Evolutionary conservation across 352 stramenopile species (phyloP).

Genomic region (Globisporangium paddicum): DNA sequence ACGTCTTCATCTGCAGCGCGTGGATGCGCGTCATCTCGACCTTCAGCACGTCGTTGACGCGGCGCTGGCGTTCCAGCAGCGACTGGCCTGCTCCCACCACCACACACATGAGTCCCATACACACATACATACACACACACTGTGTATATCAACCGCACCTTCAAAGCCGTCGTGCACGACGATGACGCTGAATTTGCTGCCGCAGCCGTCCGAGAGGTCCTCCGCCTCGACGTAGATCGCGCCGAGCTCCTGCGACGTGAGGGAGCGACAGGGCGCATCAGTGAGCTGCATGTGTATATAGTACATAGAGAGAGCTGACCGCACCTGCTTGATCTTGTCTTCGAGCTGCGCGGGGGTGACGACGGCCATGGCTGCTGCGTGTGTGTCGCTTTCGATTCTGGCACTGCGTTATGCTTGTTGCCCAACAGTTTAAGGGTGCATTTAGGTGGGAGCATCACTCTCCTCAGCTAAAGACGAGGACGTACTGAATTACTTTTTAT

Average conservation of each 20-base stretch:
- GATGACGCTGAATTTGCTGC: slow-evolving; percentile 80
- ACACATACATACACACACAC: background rate
- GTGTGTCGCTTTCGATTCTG: slow-evolving; percentile 2
- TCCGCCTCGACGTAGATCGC: slow-evolving; percentile 63
- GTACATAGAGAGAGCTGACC: background rate
- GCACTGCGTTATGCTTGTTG: background rate
- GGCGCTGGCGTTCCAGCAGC: slow-evolving; percentile 71
- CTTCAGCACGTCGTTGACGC: slow-evolving; percentile 76
- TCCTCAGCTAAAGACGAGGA: too few relatives aligned
- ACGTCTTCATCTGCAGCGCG: slow-evolving; percentile 85
- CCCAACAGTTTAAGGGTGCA: slow-evolving; percentile 1
- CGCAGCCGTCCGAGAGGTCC: slow-evolving; percentile 79
- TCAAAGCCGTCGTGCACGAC: slow-evolving; percentile 79
- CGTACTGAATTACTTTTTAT: too few relatives aligned
- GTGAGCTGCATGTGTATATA: too few relatives aligned
- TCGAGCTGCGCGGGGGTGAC: slow-evolving; percentile 52
- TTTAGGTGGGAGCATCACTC: too few relatives aligned
- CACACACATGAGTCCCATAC: slow-evolving; percentile 1
- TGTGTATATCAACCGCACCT: slow-evolving; percentile 20
- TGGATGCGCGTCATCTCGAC: slow-evolving; percentile 84
- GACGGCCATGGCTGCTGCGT: slow-evolving; percentile 26
- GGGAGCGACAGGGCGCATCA: too few relatives aligned
- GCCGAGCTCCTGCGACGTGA: slow-evolving; percentile 39
- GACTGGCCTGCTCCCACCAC: slow-evolving; percentile 40
- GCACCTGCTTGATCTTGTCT: slow-evolving; percentile 43